Percentiles rank a stretch among this genome's conserved stretches.
phyloP scores from a whole-genome alignment of 768 basidiomycete species.

The Tulasnella sp. region DNA sequence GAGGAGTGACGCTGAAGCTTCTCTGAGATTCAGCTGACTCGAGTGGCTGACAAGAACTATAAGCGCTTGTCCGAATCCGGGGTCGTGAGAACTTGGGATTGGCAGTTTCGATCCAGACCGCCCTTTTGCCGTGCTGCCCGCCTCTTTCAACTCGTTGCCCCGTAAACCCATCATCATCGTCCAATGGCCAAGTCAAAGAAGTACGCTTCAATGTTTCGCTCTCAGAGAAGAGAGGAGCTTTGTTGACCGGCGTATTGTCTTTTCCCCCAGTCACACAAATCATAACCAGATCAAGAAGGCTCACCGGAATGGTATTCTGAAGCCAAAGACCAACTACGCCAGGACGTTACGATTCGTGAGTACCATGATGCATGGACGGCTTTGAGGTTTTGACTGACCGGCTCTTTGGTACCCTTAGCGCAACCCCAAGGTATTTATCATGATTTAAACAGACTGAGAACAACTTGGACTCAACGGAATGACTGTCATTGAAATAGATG shows the following conservation, averaged over 20 bases:
- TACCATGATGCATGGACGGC: slow-evolving; percentile 25
- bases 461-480: not conserved
- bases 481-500: slow-evolving; percentile 47
- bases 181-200: slow-evolving; percentile 98
- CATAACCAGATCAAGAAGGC: slow-evolving; percentile 79
- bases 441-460: not conserved
- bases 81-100: not conserved
- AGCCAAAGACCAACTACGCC: slow-evolving; percentile 60
- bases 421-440: slow-evolving; percentile 2
- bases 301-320: slow-evolving; percentile 95
- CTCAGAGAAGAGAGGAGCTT: slow-evolving; percentile 16
- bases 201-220: slow-evolving; percentile 39
- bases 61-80: not conserved
- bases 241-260: not conserved
- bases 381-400: not conserved
- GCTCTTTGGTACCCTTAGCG: not conserved
- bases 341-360: slow-evolving; percentile 87
- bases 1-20: too few relatives aligned
- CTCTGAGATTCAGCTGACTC: not conserved
- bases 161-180: not conserved
- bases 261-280: slow-evolving; percentile 72
- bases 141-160: too few relatives aligned
- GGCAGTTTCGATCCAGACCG: not conserved
- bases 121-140: not conserved
- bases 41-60: not conserved